A percentile compares a stretch with the other conserved stretches of the same genome.
Conservation (phyloP, 306 rosid species). For the Rosa persica region DNA sequence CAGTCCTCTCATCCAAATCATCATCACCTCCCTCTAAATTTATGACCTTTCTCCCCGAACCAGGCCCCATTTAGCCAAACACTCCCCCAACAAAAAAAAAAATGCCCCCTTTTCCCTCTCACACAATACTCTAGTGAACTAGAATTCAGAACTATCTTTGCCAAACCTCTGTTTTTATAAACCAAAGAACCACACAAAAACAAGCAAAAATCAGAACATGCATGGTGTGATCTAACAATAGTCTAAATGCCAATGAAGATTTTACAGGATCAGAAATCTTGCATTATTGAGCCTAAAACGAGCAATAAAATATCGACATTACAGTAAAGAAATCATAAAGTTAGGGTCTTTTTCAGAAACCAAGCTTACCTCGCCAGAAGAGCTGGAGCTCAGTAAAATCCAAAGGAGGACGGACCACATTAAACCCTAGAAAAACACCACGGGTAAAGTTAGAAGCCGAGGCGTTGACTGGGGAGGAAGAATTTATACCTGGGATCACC, state of each 20-base stretch:
- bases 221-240: not conserved
- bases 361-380: not conserved
- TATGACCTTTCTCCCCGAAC: not conserved
- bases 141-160: not conserved
- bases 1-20: constrained; percentile 24
- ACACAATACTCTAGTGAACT: not conserved
- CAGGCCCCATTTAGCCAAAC: constrained; percentile 21
- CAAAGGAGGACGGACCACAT: not conserved
- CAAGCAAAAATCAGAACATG: not conserved
- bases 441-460: not conserved
- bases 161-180: not conserved
- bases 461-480: not conserved
- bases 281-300: not conserved
- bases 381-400: not conserved
- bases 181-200: not conserved
- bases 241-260: not conserved
- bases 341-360: not conserved
- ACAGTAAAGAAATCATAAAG: not conserved
- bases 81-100: not conserved
- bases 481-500: not conserved
- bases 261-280: not conserved
- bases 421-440: not conserved
- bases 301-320: not conserved
- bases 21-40: not conserved
- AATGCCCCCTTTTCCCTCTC: not conserved